Conservation (phyloP, 2,329 filamentous ascomycete species). For the Botrytis pseudocinerea region DNA sequence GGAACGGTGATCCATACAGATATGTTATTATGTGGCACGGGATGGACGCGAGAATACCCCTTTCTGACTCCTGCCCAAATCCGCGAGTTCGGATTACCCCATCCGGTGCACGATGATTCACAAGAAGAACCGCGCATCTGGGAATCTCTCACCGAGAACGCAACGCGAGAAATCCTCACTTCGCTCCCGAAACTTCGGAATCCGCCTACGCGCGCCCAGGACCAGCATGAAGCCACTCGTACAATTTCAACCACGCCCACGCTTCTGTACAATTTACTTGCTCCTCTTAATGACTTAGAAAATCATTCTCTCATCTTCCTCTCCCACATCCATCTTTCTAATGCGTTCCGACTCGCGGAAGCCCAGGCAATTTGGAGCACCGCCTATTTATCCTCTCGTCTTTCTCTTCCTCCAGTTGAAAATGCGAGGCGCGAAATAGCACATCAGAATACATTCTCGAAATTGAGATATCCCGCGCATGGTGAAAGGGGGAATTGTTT, state of each 20-base stretch:
- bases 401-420: not conserved
- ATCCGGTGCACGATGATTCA: too few relatives aligned
- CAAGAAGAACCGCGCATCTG: constrained; percentile 32
- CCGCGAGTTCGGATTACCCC: too few relatives aligned
- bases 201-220: constrained; percentile 10
- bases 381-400: constrained; percentile 20
- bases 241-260: constrained; percentile 9
- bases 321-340: not conserved
- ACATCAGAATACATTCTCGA: constrained; percentile 17
- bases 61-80: too few relatives aligned
- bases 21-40: too few relatives aligned
- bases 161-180: constrained; percentile 14
- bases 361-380: constrained; percentile 22
- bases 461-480: constrained; percentile 21
- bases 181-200: constrained; percentile 22
- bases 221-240: not conserved
- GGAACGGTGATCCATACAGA: too few relatives aligned
- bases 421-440: constrained; percentile 18
- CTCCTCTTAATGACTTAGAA: constrained; percentile 1
- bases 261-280: constrained; percentile 20
- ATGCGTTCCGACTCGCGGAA: constrained; percentile 4
- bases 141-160: constrained; percentile 29
- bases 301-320: constrained; percentile 19
- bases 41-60: too few relatives aligned
- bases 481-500: constrained; percentile 12